phyloP scores from a whole-genome alignment of 148 eudicot species.

The Limonium bicolor region DNA sequence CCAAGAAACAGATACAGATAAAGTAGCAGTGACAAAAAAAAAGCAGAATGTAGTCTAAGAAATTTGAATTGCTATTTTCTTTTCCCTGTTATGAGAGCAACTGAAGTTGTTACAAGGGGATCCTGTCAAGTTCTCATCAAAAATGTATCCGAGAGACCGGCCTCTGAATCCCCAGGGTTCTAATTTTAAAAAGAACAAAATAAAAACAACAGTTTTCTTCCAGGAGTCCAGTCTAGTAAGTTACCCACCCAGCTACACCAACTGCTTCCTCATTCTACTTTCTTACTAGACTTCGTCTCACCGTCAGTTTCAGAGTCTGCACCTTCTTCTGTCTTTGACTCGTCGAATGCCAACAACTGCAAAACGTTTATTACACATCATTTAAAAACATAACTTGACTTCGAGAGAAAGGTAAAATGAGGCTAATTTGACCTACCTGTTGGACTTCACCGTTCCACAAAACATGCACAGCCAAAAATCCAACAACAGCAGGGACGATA shows the following conservation, averaged over 20 bases:
- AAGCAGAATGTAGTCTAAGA: too few species aligned
- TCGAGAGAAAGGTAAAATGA: not conserved
- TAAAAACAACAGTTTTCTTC: too few species aligned
- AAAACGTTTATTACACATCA: too few species aligned
- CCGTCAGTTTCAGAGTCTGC: constrained; percentile 16
- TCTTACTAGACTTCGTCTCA: constrained; percentile 7
- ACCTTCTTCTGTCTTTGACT: constrained; percentile 35
- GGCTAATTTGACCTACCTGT: constrained; percentile 71
- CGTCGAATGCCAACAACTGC: constrained; percentile 90
- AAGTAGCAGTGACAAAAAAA: too few species aligned
- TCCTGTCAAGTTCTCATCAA: too few species aligned
- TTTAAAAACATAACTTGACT: too few species aligned
- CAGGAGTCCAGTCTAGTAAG: too few species aligned
- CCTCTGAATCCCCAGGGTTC: not conserved
- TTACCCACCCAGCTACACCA: too few species aligned
- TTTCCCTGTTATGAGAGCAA: not conserved
- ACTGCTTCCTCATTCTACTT: constrained; percentile 6
- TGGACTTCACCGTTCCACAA: constrained; percentile 87
- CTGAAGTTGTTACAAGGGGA: constrained; percentile 1
- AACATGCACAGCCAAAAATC: constrained; percentile 80
- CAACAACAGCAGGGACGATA: constrained; percentile 86
- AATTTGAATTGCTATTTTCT: too few species aligned
- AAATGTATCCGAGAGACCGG: too few species aligned
- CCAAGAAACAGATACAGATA: too few species aligned
- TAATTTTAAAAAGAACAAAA: too few species aligned